Base-by-base conservation (phyloP, 306 rosid genomes). In the Cotoneaster glaucophyllus region DNA sequence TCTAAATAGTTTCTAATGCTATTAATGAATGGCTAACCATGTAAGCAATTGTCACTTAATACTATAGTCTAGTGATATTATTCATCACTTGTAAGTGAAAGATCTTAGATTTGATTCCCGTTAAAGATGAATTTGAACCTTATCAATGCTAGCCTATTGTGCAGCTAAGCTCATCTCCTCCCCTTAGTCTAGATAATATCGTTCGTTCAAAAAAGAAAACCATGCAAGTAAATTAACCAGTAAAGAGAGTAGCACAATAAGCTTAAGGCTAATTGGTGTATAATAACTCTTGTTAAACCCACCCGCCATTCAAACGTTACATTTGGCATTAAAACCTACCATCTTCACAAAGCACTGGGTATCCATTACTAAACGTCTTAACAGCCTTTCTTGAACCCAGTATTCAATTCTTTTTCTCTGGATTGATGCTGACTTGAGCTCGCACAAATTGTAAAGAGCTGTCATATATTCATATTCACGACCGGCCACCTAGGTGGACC, bases 81-180 rank as follows among this genome's bases (percentile, higher is more conserved):
- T 0, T 32, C 1, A 5, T 5, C 2, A 32, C 0, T 32, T 32
- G 0, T 32, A 32, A 32, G 2, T 34, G 39, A 34, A 0, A 34
- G 2, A 0, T 6, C 2, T 34, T 34, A 34, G 8, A 34, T 34
- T 34, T 34, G 2, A 34, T 34, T 34, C 0, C 6, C 8, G 8
- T 0, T 1, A 32, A 4, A 32, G 1, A 0, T 34, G 8, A 34
- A 34, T 34, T 6, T 34, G 0, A 34, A 34, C 2, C 8, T 6
- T 1, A 34, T 34, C 6, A 34, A 6, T 34, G 8, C 39, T 34
- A 6, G 8, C 4, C 0, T 34, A 34, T 34, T 34, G 2, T 34
- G 2, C 39, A 8, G 8, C 39, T 6, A 34, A 6, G 0, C 8
- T 34, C 39, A 34, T 0, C 8, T 34, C 39, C 5, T 34, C 8